A percentile compares a stretch with the other conserved stretches of the same genome.
These are phyloP conservation scores for Russula brevipes DNA, from an alignment of 768 basidiomycete species.

Conservation along the genomic window DNA sequence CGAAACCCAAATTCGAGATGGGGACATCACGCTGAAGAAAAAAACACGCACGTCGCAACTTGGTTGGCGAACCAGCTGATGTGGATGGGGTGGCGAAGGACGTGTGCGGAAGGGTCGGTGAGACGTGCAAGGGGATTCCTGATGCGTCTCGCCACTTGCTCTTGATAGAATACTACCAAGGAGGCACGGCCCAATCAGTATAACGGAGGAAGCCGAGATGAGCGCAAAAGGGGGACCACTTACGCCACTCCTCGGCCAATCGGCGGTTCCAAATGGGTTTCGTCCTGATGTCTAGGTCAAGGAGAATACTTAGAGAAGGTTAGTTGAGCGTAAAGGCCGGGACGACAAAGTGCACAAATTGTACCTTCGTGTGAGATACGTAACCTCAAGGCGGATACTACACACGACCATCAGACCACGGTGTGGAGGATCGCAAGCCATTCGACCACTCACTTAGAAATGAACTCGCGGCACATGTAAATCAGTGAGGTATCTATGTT, in stretches of 20 bases:
- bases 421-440: not conserved
- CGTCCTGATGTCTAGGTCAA: constrained; percentile 44
- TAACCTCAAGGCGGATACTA: constrained; percentile 25
- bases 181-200: not conserved
- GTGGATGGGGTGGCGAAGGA: constrained; percentile 44
- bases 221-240: constrained; percentile 31
- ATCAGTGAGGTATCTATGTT: constrained; percentile 59
- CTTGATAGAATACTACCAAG: constrained; percentile 54
- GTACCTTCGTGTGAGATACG: constrained; percentile 25
- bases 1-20: not conserved
- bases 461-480: constrained; percentile 24
- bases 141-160: constrained; percentile 57
- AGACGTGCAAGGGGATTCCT: constrained; percentile 50
- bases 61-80: constrained; percentile 49
- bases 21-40: not conserved
- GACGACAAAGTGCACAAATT: not conserved
- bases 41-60: constrained; percentile 48
- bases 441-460: constrained; percentile 19
- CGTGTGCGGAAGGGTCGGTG: constrained; percentile 41
- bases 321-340: not conserved
- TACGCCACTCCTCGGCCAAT: constrained; percentile 77
- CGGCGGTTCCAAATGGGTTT: constrained; percentile 59
- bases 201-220: constrained; percentile 1
- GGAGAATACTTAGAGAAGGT: constrained; percentile 38
- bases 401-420: not conserved